Base-by-base conservation (phyloP, 2,329 filamentous ascomycete genomes). In the Monosporascus sp. region DNA sequence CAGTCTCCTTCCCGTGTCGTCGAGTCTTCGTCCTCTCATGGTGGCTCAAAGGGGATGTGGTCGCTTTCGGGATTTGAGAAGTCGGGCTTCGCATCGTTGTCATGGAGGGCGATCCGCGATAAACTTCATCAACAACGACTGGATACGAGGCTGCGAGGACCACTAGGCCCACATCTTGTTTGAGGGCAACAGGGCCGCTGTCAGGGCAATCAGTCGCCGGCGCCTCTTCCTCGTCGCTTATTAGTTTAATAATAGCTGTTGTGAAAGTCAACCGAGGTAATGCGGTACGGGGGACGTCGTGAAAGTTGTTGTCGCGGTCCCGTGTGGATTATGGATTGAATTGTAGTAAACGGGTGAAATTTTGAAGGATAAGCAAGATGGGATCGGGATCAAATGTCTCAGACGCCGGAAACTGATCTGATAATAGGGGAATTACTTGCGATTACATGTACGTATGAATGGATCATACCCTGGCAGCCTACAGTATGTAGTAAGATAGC, bases 151-250 rank as follows among this genome's bases (percentile, higher is more conserved):
- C 53, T 38, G 53, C 53, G 56, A 58, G 58, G 59, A 60, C 57
- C 60, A 57, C 61, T 64, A 65, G 60, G 62, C 57, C 62, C 59
- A 54, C 62, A 63, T 63, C 57, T 57, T 66, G 55, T 54, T 61
- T 20, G 24, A 5, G 55, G 55, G 58, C 49, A 54, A 60, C 49
- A 54, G 49, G 50, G 52, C 51, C 54, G 55, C 52, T 54, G 53
- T 58, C 55, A 54, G 52, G 58, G 56, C 26, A 56, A 55, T 52
- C 52, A 26, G 38, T 35, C 41, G 41, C 43, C 50, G 48, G 28
- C 28, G 28, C 11, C 9, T 31, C 9, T 31, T 31, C 28, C 9
- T 31, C 28, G 28, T 31, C 9, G 28, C 11, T 31, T 11, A 9
- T 31, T 31, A 31, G 28, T 31, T 31, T 31, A 31, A 31, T 11